phyloP scores from a whole-genome alignment of 169 alveolate species.

The Plasmodium malariae region DNA sequence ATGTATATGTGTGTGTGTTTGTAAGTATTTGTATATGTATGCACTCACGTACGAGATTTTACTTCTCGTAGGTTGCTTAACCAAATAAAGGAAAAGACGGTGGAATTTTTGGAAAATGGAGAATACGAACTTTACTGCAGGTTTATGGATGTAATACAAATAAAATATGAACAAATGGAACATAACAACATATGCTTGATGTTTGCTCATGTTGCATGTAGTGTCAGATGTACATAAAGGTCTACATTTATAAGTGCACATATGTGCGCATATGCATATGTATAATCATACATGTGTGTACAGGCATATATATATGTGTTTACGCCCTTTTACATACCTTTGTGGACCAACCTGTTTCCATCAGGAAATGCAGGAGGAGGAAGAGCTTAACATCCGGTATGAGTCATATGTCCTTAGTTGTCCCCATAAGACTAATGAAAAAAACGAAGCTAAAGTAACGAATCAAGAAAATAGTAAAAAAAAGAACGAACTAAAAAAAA shows the following conservation, averaged over 20 bases:
- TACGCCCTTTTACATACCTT: not conserved
- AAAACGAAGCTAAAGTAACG: conserved; percentile 6
- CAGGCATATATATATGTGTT: not conserved
- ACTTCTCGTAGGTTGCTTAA: conserved; percentile 3
- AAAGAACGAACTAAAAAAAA: not conserved
- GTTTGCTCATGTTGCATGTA: not conserved
- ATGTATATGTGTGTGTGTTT: not conserved
- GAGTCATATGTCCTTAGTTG: conserved; percentile 35
- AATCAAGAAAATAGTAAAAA: not conserved
- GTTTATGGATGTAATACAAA: conserved; percentile 28
- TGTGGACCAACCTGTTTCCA: not conserved
- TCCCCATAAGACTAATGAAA: not conserved
- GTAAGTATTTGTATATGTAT: not conserved
- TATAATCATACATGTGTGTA: not conserved
- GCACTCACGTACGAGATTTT: not conserved
- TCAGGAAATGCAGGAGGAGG: conserved; percentile 65
- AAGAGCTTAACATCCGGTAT: conserved; percentile 30
- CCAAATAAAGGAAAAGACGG: conserved; percentile 20
- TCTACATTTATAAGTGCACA: too few relatives aligned
- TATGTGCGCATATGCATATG: not conserved
- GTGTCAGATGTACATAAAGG: not conserved
- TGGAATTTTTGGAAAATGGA: conserved; percentile 52
- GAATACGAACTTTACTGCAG: conserved; percentile 18
- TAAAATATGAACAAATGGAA: not conserved
- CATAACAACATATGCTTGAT: not conserved